Percentiles rank a stretch among this genome's conserved stretches.
Conservation (phyloP, 306 rosid genomes). For the Begonia masoniana region DNA sequence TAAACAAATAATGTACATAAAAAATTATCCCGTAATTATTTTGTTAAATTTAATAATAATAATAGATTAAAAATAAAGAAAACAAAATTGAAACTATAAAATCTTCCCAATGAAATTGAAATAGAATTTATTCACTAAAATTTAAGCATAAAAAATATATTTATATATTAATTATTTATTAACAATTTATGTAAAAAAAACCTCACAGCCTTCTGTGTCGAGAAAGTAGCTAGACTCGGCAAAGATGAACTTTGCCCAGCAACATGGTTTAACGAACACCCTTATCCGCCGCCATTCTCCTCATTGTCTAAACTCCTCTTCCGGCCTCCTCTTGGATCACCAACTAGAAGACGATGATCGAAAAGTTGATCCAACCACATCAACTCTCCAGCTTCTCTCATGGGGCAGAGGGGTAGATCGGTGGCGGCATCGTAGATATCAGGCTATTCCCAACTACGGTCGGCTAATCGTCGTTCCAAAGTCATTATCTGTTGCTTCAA, state of each 20-base stretch:
- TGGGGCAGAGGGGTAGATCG: slow-evolving; percentile 94
- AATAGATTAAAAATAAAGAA: too few species aligned
- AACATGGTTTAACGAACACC: slow-evolving; percentile 8
- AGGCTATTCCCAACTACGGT: slow-evolving; percentile 76
- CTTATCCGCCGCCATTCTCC: slow-evolving; percentile 21
- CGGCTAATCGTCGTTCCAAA: slow-evolving; percentile 44
- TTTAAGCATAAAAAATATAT: too few species aligned
- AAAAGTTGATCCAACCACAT: slow-evolving; percentile 12
- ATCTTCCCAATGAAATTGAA: too few species aligned
- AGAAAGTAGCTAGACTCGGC: too few species aligned
- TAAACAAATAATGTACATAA: too few species aligned
- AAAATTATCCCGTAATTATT: too few species aligned
- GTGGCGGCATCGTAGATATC: slow-evolving; percentile 76
- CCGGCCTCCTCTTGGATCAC: slow-evolving; percentile 41
- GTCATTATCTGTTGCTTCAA: slow-evolving; percentile 36
- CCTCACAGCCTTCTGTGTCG: too few species aligned
- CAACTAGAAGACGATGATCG: slow-evolving; percentile 13
- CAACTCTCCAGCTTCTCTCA: slow-evolving; percentile 52
- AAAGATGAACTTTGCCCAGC: slow-evolving; percentile 1
- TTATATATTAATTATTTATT: too few species aligned
- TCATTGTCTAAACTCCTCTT: slow-evolving; percentile 4
- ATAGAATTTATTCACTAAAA: too few species aligned
- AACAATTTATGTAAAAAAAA: too few species aligned
- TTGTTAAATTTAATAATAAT: too few species aligned
- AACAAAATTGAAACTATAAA: too few species aligned